Conservation (phyloP, 1,284 basidiomycete species). For the Heterobasidion parviporum region DNA sequence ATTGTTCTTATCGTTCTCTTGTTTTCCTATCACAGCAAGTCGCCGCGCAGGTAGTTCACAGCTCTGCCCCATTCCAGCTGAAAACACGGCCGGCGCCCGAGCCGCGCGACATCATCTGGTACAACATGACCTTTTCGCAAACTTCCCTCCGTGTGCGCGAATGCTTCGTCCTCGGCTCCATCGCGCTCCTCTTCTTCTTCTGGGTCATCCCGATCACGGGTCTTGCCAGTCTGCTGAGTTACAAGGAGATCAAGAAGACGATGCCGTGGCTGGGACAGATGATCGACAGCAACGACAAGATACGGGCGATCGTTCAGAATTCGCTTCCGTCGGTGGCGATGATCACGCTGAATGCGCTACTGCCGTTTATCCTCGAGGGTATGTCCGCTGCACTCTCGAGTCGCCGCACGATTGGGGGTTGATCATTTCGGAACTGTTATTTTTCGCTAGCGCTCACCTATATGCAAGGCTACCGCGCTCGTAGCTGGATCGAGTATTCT, state of each 20-base stretch:
- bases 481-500: constrained; percentile 91
- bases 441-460: constrained; percentile 64
- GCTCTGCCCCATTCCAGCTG: constrained; percentile 57
- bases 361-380: constrained; percentile 92
- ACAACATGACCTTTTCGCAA: constrained; percentile 69
- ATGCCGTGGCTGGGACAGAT: constrained; percentile 78
- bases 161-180: constrained; percentile 58
- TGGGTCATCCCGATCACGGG: constrained; percentile 86
- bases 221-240: constrained; percentile 81
- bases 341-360: constrained; percentile 81
- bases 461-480: constrained; percentile 80
- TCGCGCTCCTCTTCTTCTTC: constrained; percentile 69
- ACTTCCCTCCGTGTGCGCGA: constrained; percentile 55
- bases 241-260: constrained; percentile 85
- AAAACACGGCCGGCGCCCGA: constrained; percentile 81
- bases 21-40: constrained; percentile 58
- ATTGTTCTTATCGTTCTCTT: background rate
- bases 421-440: background rate
- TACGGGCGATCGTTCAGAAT: constrained; percentile 88
- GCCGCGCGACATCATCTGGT: constrained; percentile 94
- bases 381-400: background rate
- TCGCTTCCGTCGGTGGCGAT: constrained; percentile 87
- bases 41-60: constrained; percentile 81
- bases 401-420: background rate
- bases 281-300: constrained; percentile 73